Base-by-base conservation (phyloP, 768 basidiomycete genomes). In the Postia placenta region DNA sequence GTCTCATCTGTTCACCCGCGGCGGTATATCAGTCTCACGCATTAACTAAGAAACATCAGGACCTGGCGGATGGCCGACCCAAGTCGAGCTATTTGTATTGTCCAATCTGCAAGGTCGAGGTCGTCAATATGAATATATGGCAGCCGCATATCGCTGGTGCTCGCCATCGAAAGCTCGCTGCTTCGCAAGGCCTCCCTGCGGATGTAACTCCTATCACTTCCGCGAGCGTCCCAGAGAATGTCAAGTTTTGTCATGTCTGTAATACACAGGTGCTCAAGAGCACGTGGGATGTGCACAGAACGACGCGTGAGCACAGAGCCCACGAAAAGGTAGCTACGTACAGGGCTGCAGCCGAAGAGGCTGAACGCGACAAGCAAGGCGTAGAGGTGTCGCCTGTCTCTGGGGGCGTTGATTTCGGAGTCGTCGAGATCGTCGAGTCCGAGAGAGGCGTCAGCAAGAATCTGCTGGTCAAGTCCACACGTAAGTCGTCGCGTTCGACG, bases 321-420 rank as follows among this genome's bases (percentile, higher is more conserved):
- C 69, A 68, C 22, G 69, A 72, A 53, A 55, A 49, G 5, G 78
- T 69, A 48, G 53, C 69, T 0, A 57, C 64, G 4, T 75, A 74
- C 51, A 66, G 67, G 36, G 61, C 67, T 1, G 74, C 70, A 0
- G 46, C 80, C 12, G 75, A 78, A 11, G 76, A 77, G 36, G 74
- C 79, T 0, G 75, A 79, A 44, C 71, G 69, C 36, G 79, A 83
- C 52, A 79, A 78, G 46, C 66, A 81, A 39, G 78, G 76, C 0
- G 61, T 82, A 7, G 55, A 59, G 0, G 60, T 84, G 2, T 62
- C 66, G 4, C 57, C 58, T 48, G 45, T 39, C 7, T 51, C 57
- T 17, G 54, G 57, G 20, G 61, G 65, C 5, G 59, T 77, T 11
- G 72, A 84, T 55, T 76, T 83, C 44, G 79, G 71, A 2, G 65